Evolutionary conservation across 805 yeast genomes (phyloP), one percentile per base, ranked within the genome.

Genomic region (Sugiyamaella valdiviana): DNA sequence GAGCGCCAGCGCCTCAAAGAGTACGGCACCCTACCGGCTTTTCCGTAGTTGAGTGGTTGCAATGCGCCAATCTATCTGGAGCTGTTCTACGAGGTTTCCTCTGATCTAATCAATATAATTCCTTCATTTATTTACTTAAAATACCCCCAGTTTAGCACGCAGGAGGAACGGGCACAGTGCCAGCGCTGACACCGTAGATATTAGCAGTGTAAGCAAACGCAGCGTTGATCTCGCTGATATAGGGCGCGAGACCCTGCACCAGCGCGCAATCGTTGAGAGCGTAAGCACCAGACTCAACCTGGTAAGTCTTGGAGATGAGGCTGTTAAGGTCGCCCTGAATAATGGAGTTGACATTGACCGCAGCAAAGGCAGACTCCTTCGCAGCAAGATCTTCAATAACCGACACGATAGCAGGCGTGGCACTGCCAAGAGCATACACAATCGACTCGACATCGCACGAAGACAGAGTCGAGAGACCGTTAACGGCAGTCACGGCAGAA

Each of bases 331-430:
- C 63, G 20, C 48, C 41, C 38, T 44, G 32, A 45, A 58, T 63
- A 42, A 60, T 55, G 21, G 45, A 2, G 32, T 20, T 42, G 23
- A 55, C 59, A 4, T 58, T 57, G 20, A 52, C 61, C 23, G 52
- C 36, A 40, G 26, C 21, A 47, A 62, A 57, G 53, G 52, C 64
- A 39, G 43, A 21, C 21, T 57, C 57, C 57, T 59, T 58, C 39
- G 38, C 24, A 19, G 44, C 44, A 20, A 63, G 53, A 20, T 52
- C 56, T 36, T 40, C 29, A 36, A 62, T 51, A 19, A 62, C 55
- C 17, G 40, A 19, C 10, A 44, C 37, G 38, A 61, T 48, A 22
- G 57, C 48, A 20, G 49, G 9, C 24, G 46, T 51, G 32, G 53
- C 35, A 22, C 43, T 9, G 40, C 24, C 26, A 32, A 54, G 39